Evolutionary conservation across 176 grass and related monocot species (phyloP), one percentile per base, ranked within the genome.

Genomic region (Oryza glaberrima): DNA sequence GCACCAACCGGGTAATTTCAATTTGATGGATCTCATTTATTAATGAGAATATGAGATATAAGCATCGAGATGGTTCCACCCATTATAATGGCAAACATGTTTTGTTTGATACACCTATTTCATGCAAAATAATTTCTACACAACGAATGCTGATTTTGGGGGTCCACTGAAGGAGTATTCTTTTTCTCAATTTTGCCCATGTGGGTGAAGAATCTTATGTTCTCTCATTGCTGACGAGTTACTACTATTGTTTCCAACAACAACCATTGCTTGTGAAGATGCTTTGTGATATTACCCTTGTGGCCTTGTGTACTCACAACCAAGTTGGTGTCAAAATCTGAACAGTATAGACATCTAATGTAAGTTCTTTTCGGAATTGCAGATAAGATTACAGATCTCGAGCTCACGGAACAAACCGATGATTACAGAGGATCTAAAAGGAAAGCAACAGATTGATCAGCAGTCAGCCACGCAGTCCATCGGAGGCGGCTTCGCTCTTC

Each of bases 361-460:
- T 38, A 77, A 23, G 35, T 72, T 69, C 14, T 11, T 80, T 76
- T 91, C 40, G 44, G 35, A 1, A 65, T 67, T 56, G 78, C 82
- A 92, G 90, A 73, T 14, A 85, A 92, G 78, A 77, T 44, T 88
- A 19, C 79, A 78, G 26, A 78, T 64, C 8, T 74, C 82, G 9
- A 79, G 65, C 38, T 54, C 19, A 0, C 13, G 0, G 48, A 86
- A 70, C 60, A 74, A 70, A 75, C 25, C 70, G 3, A 23, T 38
- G 1, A 23, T 40, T 69, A 82, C 69, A 30, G 69, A 86, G 47
- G 81, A 84, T 41, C 85, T 76, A 71, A 84, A 87, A 66, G 89
- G 76, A 80, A 91, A 84, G 64, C 49, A 90, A 46, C 85, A 51
- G 43, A 22, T 72, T 19, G 76, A 87, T 41, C 61, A 43, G 36